phyloP scores from a whole-genome alignment of 75 land plant genomes.

The Gnetum montanum region DNA sequence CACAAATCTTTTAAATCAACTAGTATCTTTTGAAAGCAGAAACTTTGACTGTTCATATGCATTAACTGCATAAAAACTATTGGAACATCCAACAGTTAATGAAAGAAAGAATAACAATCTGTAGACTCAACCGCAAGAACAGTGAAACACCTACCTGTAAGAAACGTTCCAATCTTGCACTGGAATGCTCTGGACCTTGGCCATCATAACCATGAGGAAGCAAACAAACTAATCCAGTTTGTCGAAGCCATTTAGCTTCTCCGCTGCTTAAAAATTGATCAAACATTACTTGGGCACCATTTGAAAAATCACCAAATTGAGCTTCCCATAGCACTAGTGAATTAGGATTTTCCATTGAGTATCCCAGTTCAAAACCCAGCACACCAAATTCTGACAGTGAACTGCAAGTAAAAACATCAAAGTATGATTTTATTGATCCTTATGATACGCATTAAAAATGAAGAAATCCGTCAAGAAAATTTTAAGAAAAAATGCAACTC shows the following conservation, averaged over 20 bases:
- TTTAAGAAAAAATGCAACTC: not conserved
- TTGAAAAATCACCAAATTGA: constrained; percentile 97
- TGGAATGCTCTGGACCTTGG: constrained; percentile 97
- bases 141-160: constrained; percentile 55
- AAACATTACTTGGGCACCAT: constrained; percentile 93
- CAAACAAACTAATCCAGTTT: constrained; percentile 74
- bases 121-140: too few relatives aligned
- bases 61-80: too few relatives aligned
- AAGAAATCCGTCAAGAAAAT: not conserved
- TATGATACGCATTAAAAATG: not conserved
- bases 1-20: too few relatives aligned
- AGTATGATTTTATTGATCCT: not conserved
- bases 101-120: too few relatives aligned
- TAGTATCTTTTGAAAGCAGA: too few relatives aligned
- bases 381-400: constrained; percentile 97
- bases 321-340: constrained; percentile 93
- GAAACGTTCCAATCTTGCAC: constrained; percentile 87
- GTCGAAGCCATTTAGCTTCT: constrained; percentile 93
- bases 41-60: too few relatives aligned
- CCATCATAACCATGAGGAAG: constrained; percentile 99
- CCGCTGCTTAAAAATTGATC: constrained; percentile 96
- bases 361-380: constrained; percentile 97
- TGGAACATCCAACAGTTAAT: too few relatives aligned
- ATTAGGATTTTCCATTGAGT: constrained; percentile 97
- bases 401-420: constrained; percentile 32